phyloP scores from a whole-genome alignment of 2,329 filamentous ascomycete genomes.

The Apiospora arundinis region DNA sequence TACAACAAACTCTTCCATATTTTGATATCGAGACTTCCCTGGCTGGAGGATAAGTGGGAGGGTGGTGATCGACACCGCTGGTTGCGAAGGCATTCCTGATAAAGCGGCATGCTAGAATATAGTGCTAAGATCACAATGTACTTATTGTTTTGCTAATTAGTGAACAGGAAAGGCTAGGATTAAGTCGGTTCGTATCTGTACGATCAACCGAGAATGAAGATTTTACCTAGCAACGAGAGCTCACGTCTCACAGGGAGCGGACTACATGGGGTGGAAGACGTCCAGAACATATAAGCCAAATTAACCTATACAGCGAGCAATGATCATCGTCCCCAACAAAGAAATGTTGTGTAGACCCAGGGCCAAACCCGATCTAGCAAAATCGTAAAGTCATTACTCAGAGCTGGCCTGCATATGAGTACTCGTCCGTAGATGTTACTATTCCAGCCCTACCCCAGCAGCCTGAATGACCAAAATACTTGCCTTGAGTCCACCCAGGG shows the following conservation, averaged over 20 bases:
- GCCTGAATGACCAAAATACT: conserved; percentile 77
- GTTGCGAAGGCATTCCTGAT: not conserved
- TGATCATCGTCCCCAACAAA: not conserved
- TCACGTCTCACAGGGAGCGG: not conserved
- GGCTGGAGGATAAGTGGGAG: not conserved
- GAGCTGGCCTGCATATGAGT: not conserved
- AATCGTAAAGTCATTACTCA: not conserved
- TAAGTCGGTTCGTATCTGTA: not conserved
- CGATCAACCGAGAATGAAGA: not conserved
- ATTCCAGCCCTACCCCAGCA: conserved; percentile 31
- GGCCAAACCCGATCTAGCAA: not conserved
- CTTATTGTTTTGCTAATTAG: not conserved
- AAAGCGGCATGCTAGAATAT: not conserved
- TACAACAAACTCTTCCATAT: too few relatives aligned
- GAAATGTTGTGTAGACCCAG: not conserved
- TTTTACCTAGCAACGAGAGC: not conserved
- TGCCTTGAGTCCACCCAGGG: conserved; percentile 63
- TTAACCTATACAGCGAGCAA: not conserved
- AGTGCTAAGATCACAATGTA: not conserved
- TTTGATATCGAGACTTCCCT: not conserved
- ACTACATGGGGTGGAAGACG: not conserved
- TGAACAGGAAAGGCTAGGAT: not conserved
- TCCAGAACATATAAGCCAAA: not conserved
- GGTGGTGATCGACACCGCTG: not conserved
- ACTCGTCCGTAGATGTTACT: not conserved